Conservation (phyloP, 257 asterid genomes). For the Primulina huaijiensis region DNA sequence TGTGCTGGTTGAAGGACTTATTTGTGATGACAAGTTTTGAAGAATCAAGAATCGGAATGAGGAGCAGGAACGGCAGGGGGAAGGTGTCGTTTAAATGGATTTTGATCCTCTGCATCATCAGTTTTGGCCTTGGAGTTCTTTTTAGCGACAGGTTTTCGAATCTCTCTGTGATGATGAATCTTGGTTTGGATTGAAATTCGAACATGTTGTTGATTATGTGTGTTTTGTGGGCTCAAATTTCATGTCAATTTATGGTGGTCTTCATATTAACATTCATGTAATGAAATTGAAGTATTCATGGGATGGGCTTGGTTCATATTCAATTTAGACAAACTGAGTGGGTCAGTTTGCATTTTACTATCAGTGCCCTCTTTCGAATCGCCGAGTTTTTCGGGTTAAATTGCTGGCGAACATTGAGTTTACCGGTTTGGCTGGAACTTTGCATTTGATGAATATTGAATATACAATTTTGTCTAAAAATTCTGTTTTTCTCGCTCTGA, state of each 20-base stretch:
- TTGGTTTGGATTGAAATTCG: neutral
- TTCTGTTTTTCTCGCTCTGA: constrained; percentile 14
- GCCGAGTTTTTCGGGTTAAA: too few species aligned
- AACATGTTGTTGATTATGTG: neutral
- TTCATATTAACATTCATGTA: neutral
- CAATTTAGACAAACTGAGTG: too few species aligned
- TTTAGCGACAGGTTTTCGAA: constrained; percentile 49
- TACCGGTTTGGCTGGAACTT: neutral
- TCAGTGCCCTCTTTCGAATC: too few species aligned
- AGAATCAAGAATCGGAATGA: constrained; percentile 28
- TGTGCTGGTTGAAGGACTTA: neutral
- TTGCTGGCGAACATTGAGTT: neutral
- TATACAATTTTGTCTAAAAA: neutral
- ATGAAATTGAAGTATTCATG: neutral
- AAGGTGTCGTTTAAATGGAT: constrained; percentile 49
- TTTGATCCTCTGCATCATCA: constrained; percentile 41
- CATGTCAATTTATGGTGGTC: neutral
- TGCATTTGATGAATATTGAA: neutral
- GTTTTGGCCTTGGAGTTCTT: constrained; percentile 61
- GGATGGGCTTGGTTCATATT: neutral
- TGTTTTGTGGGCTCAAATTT: neutral
- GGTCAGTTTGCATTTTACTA: too few species aligned
- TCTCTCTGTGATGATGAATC: neutral
- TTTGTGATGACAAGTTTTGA: neutral
- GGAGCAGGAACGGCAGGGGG: constrained; percentile 34